Conservation (phyloP, 371 early-diverging fungal genomes). For the Circinella minor region DNA sequence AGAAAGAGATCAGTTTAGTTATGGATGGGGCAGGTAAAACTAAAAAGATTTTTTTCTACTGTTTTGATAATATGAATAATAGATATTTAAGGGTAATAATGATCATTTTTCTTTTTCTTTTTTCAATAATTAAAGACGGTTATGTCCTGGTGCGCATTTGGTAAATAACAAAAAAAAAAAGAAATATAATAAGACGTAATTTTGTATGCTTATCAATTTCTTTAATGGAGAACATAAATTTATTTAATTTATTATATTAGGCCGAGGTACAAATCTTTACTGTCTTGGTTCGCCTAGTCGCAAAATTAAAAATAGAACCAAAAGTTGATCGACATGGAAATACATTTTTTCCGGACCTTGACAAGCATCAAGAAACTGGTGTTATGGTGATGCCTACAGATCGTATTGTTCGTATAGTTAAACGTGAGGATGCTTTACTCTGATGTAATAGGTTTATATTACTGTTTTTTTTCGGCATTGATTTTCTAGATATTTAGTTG, state of each 20-base stretch:
- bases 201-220: too few species aligned
- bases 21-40: constrained; percentile 15
- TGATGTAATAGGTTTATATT: too few species aligned
- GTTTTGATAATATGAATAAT: too few species aligned
- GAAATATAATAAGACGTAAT: background rate
- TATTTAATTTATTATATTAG: too few species aligned
- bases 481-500: too few species aligned
- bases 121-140: background rate
- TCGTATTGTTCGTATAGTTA: constrained; percentile 3
- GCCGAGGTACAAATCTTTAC: background rate
- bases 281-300: background rate
- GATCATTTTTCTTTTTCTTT: too few species aligned
- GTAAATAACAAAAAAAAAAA: background rate
- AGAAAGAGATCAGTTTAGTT: constrained; percentile 14
- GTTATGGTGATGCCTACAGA: background rate
- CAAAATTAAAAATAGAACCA: background rate
- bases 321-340: background rate
- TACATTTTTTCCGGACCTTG: background rate
- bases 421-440: constrained; percentile 13
- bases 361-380: background rate
- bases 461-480: too few species aligned
- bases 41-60: background rate
- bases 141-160: constrained; percentile 11
- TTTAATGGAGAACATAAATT: too few species aligned
- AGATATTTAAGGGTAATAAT: too few species aligned